These are phyloP conservation scores for Rhizoctonia solani DNA, from an alignment of 1,284 basidiomycete genomes.

Conservation along the genomic window DNA sequence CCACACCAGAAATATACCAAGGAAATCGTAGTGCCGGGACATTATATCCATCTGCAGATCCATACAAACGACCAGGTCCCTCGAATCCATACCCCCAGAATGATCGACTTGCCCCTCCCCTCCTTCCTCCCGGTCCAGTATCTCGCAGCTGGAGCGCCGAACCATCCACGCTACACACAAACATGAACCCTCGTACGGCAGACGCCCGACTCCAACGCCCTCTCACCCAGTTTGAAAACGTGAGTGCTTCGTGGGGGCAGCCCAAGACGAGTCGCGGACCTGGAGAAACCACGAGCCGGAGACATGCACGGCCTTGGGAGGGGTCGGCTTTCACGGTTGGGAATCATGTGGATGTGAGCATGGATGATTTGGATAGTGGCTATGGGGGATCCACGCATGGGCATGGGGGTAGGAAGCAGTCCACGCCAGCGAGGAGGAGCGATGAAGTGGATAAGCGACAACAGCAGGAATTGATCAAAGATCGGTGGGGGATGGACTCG, in stretches of 20 bases:
- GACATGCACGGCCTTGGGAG: constrained; percentile 20
- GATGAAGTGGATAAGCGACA: neutral
- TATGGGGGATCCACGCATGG: constrained; percentile 30
- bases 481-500: constrained; percentile 16
- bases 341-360: neutral
- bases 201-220: neutral
- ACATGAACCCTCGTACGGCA: neutral
- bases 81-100: neutral
- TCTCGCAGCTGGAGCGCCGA: neutral
- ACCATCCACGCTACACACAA: neutral
- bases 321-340: constrained; percentile 21
- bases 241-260: neutral
- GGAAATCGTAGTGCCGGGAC: too few relatives aligned
- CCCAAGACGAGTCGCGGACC: neutral
- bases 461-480: constrained; percentile 11
- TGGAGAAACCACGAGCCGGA: neutral
- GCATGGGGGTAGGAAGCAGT: neutral
- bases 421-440: constrained; percentile 5
- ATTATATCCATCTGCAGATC: too few relatives aligned
- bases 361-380: constrained; percentile 19
- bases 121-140: neutral
- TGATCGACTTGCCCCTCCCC: neutral
- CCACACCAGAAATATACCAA: too few relatives aligned
- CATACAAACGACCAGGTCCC: neutral
- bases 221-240: neutral